Base-by-base conservation (phyloP, 495 filamentous ascomycete species). In the Sabuloglossum arenarium region DNA sequence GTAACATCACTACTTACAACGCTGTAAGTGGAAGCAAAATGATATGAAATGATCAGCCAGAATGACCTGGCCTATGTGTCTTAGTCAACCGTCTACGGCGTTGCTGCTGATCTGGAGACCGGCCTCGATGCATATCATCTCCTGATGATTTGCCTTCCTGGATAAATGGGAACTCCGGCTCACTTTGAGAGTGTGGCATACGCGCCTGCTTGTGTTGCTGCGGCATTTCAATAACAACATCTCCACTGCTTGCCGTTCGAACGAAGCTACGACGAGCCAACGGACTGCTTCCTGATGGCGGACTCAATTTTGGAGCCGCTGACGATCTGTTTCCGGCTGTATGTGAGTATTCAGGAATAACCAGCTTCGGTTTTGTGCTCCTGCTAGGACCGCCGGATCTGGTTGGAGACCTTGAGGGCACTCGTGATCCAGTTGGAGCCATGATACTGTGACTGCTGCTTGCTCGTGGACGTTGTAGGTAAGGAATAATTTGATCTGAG, bases 401-500 rank as follows among this genome's bases (percentile, higher is more conserved):
- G 6, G 45, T 47, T n/a, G 45, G 45, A 47, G 45, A 47, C 23
- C 6, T 27, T 47, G 45, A 47, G 9, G 45, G 8, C 9, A n/a
- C 1, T 27, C 45, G 45, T 8, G 19, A n/a, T 8, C 21, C 45
- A n/a, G n/a, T n/a, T 8, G 19, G 21, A 23, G 6, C 45, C 2
- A 14, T 14, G 24, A 10, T 47, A 24, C 6, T n/a, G 24, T 47
- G 19, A 8, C 23, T 47, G n/a, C 45, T 47, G 8, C 45, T 24
- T 47, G 21, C 21, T 47, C n/a, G 19, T 39, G 8, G 8, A 16
- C 34, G 8, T 47, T 23, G 24, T n/a, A 8, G 45, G 24, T 60
- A 45, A 1, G 14, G 28, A 27, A 30, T 39, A 16, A 55, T 56
- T 19, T 60, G 56, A 6, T 59, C 49, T 34, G 59, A 59, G 10